Base-by-base conservation (phyloP, 129 eudicot species). In the Flaveria robusta region DNA sequence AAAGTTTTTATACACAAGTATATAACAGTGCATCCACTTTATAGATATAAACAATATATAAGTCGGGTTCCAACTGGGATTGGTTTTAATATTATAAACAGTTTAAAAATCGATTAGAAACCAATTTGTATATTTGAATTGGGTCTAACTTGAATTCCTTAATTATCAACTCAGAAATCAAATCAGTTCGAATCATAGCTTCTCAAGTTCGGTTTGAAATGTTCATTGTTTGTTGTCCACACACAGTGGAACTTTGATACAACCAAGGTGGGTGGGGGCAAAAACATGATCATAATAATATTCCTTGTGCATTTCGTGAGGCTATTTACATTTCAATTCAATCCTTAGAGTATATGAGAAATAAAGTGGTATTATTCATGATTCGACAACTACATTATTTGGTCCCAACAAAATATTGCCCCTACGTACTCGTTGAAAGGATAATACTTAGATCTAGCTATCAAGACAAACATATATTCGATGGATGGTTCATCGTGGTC, bases 211-310 rank as follows among this genome's bases (percentile, higher is more conserved):
- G 12, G 3, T 60, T 60, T 24, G 19, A 52, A 71, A 58, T 42
- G 42, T 50, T 27, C 71, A 43, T 74, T 15, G 16, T 50, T 47
- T 11, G 26, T 74, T 27, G 72, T 75, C 79, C 79, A 73, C 79
- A 80, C 41, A 74, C 12, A 80, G 79, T 73, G 83, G 83, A 66
- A 73, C 75, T 22, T 66, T 80, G 80, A 74, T 80, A 66, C 71
- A 74, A 41, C 20, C 27, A 52, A 12, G 16, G 19, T 80, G 70
- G 64, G 84, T 80, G 84, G 79, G 83, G 74, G 64, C 80, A 55
- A 67, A 45, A 50, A 56, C 75, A 74, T 67, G 79, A 80, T 74
- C 65, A 66, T 74, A 74, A 1, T 7, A 43, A 80, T 56, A 74
- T 80, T 74, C 80, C 74, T 31, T 45, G 64, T 56, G 84, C 79